Base-by-base conservation (phyloP, 148 eudicot genomes). In the Heliosperma pusillum region DNA sequence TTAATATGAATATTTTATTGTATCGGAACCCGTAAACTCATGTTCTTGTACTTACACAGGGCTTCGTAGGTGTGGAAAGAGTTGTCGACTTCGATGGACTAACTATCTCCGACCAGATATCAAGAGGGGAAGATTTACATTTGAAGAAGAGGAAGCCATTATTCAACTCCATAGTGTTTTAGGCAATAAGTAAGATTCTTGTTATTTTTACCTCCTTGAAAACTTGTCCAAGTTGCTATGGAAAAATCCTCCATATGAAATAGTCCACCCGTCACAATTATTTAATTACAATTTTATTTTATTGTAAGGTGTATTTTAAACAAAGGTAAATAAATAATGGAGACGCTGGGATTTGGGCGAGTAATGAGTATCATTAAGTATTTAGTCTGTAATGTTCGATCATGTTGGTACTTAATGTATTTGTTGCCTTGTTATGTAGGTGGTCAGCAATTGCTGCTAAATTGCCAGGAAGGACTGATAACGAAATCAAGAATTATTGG, bases 381-480 rank as follows among this genome's bases (percentile, higher is more conserved):
- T n/a, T n/a, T n/a, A n/a, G n/a, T n/a, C n/a, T n/a, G n/a, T n/a
- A n/a, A n/a, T n/a, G n/a, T n/a, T n/a, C n/a, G n/a, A n/a, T n/a
- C n/a, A n/a, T n/a, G n/a, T n/a, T n/a, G n/a, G n/a, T n/a, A n/a
- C n/a, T n/a, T n/a, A 66, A 16, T 67, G 36, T 20, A 67, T 24
- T 40, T 10, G 26, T 3, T 70, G 61, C 7, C 60, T 66, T 45
- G 26, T 25, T 29, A 10, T 66, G 56, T 65, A 95, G 98, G 85
- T 95, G 98, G 98, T 95, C 97, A 10, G 85, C 92, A n/a, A 95
- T 95, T 76, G 98, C 98, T 20, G 89, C 92, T 56, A 88, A 87
- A 26, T 84, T 95, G 57, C 98, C 98, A 0, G 98, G 98, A 74
- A 90, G 98, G 58, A 95, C 98, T 0, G 98, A 95, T 50, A 95